phyloP scores from a whole-genome alignment of 352 stramenopile genomes.

The Globisporangium yorkense region DNA sequence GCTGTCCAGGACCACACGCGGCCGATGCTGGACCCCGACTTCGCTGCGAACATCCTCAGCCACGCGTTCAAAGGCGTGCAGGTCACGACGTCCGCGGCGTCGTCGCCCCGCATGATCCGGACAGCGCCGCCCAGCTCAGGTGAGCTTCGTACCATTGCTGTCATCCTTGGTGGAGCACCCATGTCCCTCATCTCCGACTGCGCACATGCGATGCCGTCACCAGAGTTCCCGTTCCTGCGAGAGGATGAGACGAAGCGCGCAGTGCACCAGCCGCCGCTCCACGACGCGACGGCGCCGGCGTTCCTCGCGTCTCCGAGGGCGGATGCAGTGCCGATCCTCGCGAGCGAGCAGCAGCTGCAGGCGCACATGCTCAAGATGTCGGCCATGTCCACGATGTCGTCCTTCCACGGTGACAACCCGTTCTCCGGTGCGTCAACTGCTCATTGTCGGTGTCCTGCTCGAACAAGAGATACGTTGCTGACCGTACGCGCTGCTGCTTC shows the following conservation, averaged over 20 bases:
- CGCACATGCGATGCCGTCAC: not conserved
- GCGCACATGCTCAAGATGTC: conserved; percentile 49
- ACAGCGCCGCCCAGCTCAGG: conserved; percentile 65
- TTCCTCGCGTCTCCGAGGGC: conserved; percentile 12
- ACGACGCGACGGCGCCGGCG: conserved; percentile 7
- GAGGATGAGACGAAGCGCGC: conserved; percentile 36
- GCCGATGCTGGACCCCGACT: conserved; percentile 29
- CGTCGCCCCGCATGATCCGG: conserved; percentile 49
- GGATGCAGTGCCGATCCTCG: conserved; percentile 1
- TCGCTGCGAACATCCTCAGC: conserved; percentile 47
- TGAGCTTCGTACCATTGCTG: conserved; percentile 7
- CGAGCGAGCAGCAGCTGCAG: conserved; percentile 22
- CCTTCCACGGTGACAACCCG: conserved; percentile 48
- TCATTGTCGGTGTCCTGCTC: not conserved
- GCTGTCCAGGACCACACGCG: conserved; percentile 13
- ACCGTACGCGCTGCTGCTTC: not conserved
- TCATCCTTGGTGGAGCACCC: too few relatives aligned
- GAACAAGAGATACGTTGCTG: not conserved
- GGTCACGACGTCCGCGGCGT: conserved; percentile 29
- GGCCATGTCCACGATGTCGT: conserved; percentile 47
- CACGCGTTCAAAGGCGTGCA: conserved; percentile 64
- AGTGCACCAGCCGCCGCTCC: not conserved
- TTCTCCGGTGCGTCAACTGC: conserved; percentile 25
- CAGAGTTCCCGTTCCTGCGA: conserved; percentile 67
- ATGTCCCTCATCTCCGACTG: not conserved